Evolutionary conservation across 2,329 filamentous ascomycete genomes (phyloP).

Genomic region (Pseudogymnoascus destructans): DNA sequence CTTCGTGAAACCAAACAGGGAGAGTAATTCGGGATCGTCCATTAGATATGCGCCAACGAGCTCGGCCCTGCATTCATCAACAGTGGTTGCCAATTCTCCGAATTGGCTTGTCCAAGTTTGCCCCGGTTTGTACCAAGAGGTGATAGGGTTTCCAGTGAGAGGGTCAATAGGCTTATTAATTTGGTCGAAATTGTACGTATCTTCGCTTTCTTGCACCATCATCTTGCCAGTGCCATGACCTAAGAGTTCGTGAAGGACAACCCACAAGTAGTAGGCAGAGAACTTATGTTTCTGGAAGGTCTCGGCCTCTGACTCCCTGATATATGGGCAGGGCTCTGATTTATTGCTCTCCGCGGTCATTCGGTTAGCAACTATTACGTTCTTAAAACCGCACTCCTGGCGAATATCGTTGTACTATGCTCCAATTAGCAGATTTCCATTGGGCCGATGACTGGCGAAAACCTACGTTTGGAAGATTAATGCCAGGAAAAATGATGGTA

Average conservation of each 20-base stretch:
- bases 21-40: slow-evolving; percentile 31
- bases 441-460: not conserved
- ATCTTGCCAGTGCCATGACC: slow-evolving; percentile 53
- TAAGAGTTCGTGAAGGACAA: slow-evolving; percentile 55
- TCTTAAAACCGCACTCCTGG: slow-evolving; percentile 50
- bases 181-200: slow-evolving; percentile 48
- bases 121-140: slow-evolving; percentile 45
- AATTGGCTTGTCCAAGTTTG: slow-evolving; percentile 53
- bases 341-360: slow-evolving; percentile 38
- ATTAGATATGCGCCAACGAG: slow-evolving; percentile 33
- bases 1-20: slow-evolving; percentile 31
- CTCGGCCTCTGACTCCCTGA: slow-evolving; percentile 45
- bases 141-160: slow-evolving; percentile 39
- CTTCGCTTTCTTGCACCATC: slow-evolving; percentile 38
- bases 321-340: slow-evolving; percentile 36
- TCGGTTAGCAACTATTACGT: slow-evolving; percentile 47
- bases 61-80: slow-evolving; percentile 42
- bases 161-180: slow-evolving; percentile 43
- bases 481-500: slow-evolving; percentile 32
- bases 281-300: slow-evolving; percentile 51
- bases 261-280: slow-evolving; percentile 56
- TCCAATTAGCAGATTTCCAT: slow-evolving; percentile 15
- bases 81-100: slow-evolving; percentile 42
- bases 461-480: slow-evolving; percentile 34
- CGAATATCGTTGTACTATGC: slow-evolving; percentile 41